Conservation (phyloP, 1,284 basidiomycete species). For the Cutaneotrichosporon mucoides region DNA sequence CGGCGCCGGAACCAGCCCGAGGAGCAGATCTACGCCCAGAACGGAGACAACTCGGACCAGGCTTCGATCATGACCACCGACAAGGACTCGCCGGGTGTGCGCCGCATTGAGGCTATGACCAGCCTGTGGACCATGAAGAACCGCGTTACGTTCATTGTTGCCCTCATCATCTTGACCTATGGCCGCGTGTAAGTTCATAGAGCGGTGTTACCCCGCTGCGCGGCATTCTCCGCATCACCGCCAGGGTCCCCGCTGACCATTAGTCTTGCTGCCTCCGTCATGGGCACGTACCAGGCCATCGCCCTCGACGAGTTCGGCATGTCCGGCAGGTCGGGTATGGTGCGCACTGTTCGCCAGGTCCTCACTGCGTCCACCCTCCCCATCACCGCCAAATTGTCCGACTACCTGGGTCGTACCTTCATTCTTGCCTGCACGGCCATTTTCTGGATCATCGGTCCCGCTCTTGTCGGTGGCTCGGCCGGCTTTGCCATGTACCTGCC, state of each 20-base stretch:
- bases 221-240: neutral
- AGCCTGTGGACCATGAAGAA: neutral
- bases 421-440: slow-evolving; percentile 44
- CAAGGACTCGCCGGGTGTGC: slow-evolving; percentile 17
- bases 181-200: neutral
- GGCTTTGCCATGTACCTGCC: slow-evolving; percentile 42
- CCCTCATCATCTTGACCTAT: slow-evolving; percentile 13
- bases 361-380: slow-evolving; percentile 41
- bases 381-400: slow-evolving; percentile 40
- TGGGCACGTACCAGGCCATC: slow-evolving; percentile 24
- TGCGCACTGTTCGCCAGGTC: slow-evolving; percentile 40
- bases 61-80: neutral
- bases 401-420: slow-evolving; percentile 48
- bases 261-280: slow-evolving; percentile 5
- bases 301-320: slow-evolving; percentile 23
- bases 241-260: neutral
- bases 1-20: neutral
- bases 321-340: slow-evolving; percentile 35
- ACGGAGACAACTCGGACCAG: neutral
- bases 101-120: slow-evolving; percentile 19
- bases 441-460: slow-evolving; percentile 48
- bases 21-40: neutral
- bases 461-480: slow-evolving; percentile 43
- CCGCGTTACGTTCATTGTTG: slow-evolving; percentile 7
- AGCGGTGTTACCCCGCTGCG: no score